Evolutionary conservation across 2,329 filamentous ascomycete species (phyloP).

Genomic region (Emmonsiellopsis sp.): DNA sequence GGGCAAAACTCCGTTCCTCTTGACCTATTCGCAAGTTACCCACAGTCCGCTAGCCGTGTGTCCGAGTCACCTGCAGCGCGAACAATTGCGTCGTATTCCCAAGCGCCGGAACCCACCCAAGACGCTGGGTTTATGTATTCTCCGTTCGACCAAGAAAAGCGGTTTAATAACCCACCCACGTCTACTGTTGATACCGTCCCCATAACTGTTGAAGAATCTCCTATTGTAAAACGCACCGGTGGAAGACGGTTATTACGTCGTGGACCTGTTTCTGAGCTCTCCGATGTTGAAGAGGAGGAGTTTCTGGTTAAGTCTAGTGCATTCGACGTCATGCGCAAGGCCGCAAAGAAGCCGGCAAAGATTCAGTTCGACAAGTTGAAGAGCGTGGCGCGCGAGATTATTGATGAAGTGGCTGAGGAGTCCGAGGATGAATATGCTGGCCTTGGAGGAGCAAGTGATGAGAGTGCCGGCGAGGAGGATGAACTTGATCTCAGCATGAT

Average conservation of each 20-base stretch:
- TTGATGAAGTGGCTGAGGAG: conserved; percentile 91
- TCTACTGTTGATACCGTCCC: conserved; percentile 66
- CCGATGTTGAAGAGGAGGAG: conserved; percentile 38
- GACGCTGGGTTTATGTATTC: conserved; percentile 67
- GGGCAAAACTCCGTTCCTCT: conserved; percentile 31
- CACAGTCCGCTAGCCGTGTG: conserved; percentile 18
- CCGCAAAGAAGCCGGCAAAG: conserved; percentile 28
- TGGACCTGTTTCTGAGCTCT: conserved; percentile 33
- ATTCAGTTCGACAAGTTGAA: conserved; percentile 69
- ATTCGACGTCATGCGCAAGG: conserved; percentile 60
- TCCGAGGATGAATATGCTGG: conserved; percentile 98
- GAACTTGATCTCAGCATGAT: conserved; percentile 81
- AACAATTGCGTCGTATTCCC: conserved; percentile 54
- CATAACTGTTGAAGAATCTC: conserved; percentile 49
- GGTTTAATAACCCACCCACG: conserved; percentile 54
- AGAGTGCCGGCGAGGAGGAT: conserved; percentile 68
- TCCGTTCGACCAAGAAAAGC: conserved; percentile 56
- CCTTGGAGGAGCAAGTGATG: conserved; percentile 79
- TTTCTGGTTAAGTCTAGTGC: conserved; percentile 41
- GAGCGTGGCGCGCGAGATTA: conserved; percentile 75
- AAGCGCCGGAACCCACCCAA: conserved; percentile 67
- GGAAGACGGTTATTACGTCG: conserved; percentile 38
- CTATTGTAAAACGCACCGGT: conserved; percentile 53
- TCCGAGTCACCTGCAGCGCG: conserved; percentile 26
- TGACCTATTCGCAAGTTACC: conserved; percentile 36